Conservation (phyloP, 2,329 filamentous ascomycete species). For the Ophiocordyceps camponoti-floridani region DNA sequence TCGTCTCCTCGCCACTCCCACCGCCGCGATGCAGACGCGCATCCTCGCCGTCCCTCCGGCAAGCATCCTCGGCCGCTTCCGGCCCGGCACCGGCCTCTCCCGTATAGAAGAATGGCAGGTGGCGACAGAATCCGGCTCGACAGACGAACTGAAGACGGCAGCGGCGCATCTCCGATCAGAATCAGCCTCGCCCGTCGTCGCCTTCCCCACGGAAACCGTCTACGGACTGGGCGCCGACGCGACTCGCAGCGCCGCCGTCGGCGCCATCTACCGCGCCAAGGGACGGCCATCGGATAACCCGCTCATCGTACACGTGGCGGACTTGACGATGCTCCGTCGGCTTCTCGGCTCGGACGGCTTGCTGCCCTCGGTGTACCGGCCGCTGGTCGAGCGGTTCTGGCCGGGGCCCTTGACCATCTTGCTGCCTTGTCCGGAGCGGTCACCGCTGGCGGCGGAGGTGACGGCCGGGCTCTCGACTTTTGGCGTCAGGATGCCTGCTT, state of each 20-base stretch:
- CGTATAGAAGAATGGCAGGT: constrained; percentile 26
- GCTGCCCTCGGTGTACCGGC: constrained; percentile 58
- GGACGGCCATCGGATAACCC: constrained; percentile 86
- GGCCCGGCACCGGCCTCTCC: constrained; percentile 8
- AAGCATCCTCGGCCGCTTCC: constrained; percentile 17
- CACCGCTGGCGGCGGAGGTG: constrained; percentile 71
- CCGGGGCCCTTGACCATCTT: constrained; percentile 87
- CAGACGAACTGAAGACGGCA: constrained; percentile 38
- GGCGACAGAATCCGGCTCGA: constrained; percentile 9
- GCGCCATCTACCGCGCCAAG: constrained; percentile 86
- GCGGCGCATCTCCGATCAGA: constrained; percentile 43
- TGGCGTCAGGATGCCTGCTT: constrained; percentile 76
- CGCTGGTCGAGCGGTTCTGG: constrained; percentile 76
- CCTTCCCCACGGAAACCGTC: constrained; percentile 94
- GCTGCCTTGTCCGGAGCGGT: constrained; percentile 53
- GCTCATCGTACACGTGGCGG: constrained; percentile 80
- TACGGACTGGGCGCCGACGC: constrained; percentile 96
- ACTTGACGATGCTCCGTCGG: constrained; percentile 54
- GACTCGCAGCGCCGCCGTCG: constrained; percentile 65
- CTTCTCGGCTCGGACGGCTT: constrained; percentile 30
- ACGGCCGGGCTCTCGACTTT: constrained; percentile 75
- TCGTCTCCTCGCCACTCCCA: neutral
- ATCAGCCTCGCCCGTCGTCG: constrained; percentile 66
- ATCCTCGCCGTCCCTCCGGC: constrained; percentile 16
- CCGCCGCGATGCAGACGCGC: constrained; percentile 19